phyloP scores from a whole-genome alignment of 495 filamentous ascomycete genomes.

The Cladorrhinum samala region DNA sequence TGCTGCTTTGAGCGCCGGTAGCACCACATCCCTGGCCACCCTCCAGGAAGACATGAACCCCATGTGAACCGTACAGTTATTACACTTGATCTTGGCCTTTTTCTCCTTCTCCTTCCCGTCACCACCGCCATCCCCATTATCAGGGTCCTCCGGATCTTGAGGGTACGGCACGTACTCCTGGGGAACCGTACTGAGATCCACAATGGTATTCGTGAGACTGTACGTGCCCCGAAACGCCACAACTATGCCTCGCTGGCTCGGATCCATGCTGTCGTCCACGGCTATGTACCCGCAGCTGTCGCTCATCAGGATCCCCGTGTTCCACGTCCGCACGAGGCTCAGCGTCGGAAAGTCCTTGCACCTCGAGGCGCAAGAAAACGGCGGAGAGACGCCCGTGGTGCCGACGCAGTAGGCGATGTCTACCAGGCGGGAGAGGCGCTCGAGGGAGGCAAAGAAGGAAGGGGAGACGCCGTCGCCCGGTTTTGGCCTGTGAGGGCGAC shows the following conservation, averaged over 20 bases:
- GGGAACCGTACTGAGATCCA: constrained; percentile 79
- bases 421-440: constrained; percentile 79
- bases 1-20: constrained; percentile 52
- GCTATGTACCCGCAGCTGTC: constrained; percentile 95
- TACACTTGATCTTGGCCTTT: constrained; percentile 44
- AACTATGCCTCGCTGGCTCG: constrained; percentile 50
- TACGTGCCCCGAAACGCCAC: constrained; percentile 96
- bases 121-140: constrained; percentile 38
- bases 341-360: constrained; percentile 76
- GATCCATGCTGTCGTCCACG: constrained; percentile 57
- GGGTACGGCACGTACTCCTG: constrained; percentile 89
- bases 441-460: constrained; percentile 69
- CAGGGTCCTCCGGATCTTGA: constrained; percentile 38
- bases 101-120: constrained; percentile 14
- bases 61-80: constrained; percentile 83
- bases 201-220: constrained; percentile 80
- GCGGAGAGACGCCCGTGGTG: constrained; percentile 65
- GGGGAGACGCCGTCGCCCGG: constrained; percentile 10
- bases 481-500: neutral
- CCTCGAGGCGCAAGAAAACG: constrained; percentile 78
- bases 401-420: constrained; percentile 95
- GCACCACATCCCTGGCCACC: constrained; percentile 57
- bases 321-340: constrained; percentile 78
- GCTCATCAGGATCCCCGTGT: constrained; percentile 77
- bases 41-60: constrained; percentile 84